These are phyloP conservation scores for Ensete ventricosum DNA, from an alignment of 176 grass and related monocot species.

Conservation along the genomic window DNA sequence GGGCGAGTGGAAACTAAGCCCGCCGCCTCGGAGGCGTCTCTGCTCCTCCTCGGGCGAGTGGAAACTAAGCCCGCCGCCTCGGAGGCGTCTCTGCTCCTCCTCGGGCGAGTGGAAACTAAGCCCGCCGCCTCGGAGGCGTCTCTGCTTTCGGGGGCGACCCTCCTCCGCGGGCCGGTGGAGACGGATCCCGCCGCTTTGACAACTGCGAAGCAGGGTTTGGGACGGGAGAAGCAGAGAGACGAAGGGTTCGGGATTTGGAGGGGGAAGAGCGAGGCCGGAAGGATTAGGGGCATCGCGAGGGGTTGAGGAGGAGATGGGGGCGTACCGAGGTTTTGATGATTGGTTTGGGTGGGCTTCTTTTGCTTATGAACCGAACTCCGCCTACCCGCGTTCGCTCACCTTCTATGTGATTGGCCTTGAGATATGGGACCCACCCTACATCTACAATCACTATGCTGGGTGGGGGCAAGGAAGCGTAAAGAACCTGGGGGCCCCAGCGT, in stretches of 20 bases:
- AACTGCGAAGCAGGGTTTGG: not conserved
- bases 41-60: not conserved
- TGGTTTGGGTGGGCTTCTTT: not conserved
- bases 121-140: conserved; percentile 34
- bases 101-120: no score
- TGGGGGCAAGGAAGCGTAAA: no score
- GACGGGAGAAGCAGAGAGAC: conserved; percentile 11
- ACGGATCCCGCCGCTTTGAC: not conserved
- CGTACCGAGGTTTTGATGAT: not conserved
- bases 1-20: conserved; percentile 9
- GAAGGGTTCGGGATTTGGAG: not conserved
- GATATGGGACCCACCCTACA: no score
- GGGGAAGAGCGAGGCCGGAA: not conserved
- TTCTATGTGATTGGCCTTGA: no score
- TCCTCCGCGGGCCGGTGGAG: conserved; percentile 6
- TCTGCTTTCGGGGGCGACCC: not conserved
- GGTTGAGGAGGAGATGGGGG: not conserved
- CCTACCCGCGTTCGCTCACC: no score
- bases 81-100: conserved; percentile 15
- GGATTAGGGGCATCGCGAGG: not conserved
- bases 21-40: conserved; percentile 32
- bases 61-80: conserved; percentile 26
- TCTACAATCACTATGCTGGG: no score
- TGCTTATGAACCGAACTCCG: not conserved
- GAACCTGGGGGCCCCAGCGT: no score